Percentiles rank a stretch among this genome's conserved stretches.
Evolutionary conservation across 2,329 filamentous ascomycete species (phyloP).

Genomic region (Aspergillus sp.): DNA sequence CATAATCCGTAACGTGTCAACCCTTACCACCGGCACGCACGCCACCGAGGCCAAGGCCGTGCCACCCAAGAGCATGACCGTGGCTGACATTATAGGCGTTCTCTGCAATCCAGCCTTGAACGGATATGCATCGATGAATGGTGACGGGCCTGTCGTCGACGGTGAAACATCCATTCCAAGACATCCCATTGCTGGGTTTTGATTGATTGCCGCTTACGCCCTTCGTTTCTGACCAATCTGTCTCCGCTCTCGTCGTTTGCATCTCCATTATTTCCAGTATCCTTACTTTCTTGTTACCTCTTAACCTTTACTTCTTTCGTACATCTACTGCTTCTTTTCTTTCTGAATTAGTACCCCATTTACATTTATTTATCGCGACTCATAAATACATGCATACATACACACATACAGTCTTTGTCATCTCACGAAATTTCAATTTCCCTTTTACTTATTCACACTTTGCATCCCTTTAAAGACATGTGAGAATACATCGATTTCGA

Average conservation of each 20-base stretch:
- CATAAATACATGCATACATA: too few relatives aligned
- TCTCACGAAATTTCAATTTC: not conserved
- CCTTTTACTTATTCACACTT: not conserved
- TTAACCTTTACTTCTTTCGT: not conserved
- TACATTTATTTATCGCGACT: too few relatives aligned
- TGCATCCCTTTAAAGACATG: not conserved
- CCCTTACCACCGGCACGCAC: conserved; percentile 77
- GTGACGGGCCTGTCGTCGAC: not conserved
- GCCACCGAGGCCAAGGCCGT: conserved; percentile 83
- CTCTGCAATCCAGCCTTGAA: conserved; percentile 15
- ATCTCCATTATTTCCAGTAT: not conserved
- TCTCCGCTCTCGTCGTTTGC: not conserved
- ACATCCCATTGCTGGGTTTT: not conserved
- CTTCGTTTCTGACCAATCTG: not conserved
- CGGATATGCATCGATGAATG: not conserved
- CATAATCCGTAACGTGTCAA: conserved; percentile 67
- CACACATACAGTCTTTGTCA: not conserved
- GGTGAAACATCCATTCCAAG: not conserved
- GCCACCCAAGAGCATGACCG: conserved; percentile 80
- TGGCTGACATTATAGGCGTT: conserved; percentile 50
- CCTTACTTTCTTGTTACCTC: not conserved
- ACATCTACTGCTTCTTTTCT: too few relatives aligned
- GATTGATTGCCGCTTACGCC: not conserved
- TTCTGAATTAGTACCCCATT: too few relatives aligned
- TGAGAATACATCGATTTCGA: not conserved